phyloP scores from a whole-genome alignment of 768 basidiomycete genomes.

The Rhodotorula babjevae region DNA sequence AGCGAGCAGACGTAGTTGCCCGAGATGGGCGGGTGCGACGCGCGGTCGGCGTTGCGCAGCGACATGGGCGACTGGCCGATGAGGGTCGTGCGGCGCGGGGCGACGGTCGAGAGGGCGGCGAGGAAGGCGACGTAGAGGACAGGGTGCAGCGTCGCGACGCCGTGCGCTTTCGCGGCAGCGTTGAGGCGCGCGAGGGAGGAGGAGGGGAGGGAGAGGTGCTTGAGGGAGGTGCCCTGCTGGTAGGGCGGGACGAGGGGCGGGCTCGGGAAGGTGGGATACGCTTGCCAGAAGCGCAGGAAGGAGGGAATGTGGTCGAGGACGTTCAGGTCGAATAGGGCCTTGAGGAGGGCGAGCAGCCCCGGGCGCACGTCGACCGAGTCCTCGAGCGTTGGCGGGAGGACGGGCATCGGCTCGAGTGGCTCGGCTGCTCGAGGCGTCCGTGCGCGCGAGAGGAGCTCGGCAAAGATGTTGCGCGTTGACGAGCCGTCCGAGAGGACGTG shows the following conservation, averaged over 20 bases:
- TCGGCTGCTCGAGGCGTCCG: background rate
- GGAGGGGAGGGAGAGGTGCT: background rate
- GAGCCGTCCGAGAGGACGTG: slow-evolving; percentile 24
- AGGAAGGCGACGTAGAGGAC: slow-evolving; percentile 47
- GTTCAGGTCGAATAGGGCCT: background rate
- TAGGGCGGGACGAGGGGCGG: slow-evolving; percentile 65
- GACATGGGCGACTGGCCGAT: slow-evolving; percentile 11
- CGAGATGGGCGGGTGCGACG: background rate
- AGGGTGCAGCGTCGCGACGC: slow-evolving; percentile 19
- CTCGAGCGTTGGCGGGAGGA: slow-evolving; percentile 2
- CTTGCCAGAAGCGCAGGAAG: slow-evolving; percentile 51
- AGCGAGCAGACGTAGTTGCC: slow-evolving; percentile 22
- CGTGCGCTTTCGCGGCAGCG: background rate
- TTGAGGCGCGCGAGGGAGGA: background rate
- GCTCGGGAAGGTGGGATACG: slow-evolving; percentile 65
- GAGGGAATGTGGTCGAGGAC: slow-evolving; percentile 19
- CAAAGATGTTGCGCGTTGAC: slow-evolving; percentile 18
- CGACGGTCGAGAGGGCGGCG: slow-evolving; percentile 43
- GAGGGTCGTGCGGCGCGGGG: background rate
- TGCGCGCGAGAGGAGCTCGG: slow-evolving; percentile 3
- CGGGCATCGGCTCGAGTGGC: too few species aligned
- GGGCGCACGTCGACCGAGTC: background rate
- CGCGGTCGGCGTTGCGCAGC: background rate
- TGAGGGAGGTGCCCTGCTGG: slow-evolving; percentile 41
- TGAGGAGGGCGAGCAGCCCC: background rate